phyloP scores from a whole-genome alignment of 2,329 filamentous ascomycete genomes.

The Penicillium hordei region DNA sequence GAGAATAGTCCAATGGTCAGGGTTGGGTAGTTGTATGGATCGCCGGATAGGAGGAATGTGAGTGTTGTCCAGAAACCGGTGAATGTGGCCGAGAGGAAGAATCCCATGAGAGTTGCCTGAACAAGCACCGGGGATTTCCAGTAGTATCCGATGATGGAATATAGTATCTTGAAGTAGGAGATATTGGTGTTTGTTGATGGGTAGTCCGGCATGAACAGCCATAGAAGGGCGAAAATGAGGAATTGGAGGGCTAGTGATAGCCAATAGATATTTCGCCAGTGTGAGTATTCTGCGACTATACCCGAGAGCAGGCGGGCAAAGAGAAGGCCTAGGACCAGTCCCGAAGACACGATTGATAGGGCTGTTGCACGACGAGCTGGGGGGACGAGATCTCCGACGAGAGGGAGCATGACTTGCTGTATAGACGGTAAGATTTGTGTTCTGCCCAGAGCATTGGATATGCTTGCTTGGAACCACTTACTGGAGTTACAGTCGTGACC shows the following conservation, averaged over 20 bases:
- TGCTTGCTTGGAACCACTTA: slow-evolving; percentile 9
- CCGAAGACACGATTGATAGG: slow-evolving; percentile 72
- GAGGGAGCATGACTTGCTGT: slow-evolving; percentile 69
- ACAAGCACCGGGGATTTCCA: slow-evolving; percentile 66
- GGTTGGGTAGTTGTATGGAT: slow-evolving; percentile 67
- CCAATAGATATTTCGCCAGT: slow-evolving; percentile 80
- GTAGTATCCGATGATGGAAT: slow-evolving; percentile 64
- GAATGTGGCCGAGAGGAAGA: slow-evolving; percentile 62
- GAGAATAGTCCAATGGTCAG: slow-evolving; percentile 75
- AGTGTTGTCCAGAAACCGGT: slow-evolving; percentile 73
- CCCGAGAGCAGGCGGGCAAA: slow-evolving; percentile 74
- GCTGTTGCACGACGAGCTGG: slow-evolving; percentile 65
- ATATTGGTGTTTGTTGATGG: slow-evolving; percentile 68
- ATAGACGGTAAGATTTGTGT: not conserved
- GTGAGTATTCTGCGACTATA: slow-evolving; percentile 69
- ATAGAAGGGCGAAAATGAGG: slow-evolving; percentile 64
- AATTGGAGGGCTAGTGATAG: slow-evolving; percentile 70
- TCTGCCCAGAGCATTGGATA: not conserved
- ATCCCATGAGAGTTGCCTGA: slow-evolving; percentile 67
- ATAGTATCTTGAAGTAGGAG: slow-evolving; percentile 65
- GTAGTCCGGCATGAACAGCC: slow-evolving; percentile 77
- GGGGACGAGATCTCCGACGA: slow-evolving; percentile 76
- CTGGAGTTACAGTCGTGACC: slow-evolving; percentile 76
- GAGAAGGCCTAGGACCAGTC: slow-evolving; percentile 72
- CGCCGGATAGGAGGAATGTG: slow-evolving; percentile 71